A percentile compares a stretch with the other conserved stretches of the same genome.
Evolutionary conservation across 768 basidiomycete species (phyloP).

Genomic region (Podaxis sp.): DNA sequence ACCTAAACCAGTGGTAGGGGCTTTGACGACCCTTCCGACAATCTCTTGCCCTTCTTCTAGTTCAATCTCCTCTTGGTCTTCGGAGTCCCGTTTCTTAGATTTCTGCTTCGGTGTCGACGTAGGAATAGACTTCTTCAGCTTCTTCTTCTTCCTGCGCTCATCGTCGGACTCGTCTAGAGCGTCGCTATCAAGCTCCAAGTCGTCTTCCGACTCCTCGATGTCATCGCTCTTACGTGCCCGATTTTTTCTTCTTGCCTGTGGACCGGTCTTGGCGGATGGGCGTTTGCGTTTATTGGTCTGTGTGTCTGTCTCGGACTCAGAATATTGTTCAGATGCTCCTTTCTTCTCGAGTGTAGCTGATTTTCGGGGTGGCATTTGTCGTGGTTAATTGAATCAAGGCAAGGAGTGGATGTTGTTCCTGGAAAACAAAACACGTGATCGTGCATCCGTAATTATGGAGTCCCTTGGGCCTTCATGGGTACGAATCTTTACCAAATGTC

Average conservation of each 20-base stretch:
- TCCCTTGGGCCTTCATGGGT: too few species aligned
- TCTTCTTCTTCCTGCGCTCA: constrained; percentile 23
- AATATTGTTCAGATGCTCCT: background rate
- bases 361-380: background rate
- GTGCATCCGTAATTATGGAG: background rate
- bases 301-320: background rate
- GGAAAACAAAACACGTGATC: constrained; percentile 2
- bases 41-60: constrained; percentile 66
- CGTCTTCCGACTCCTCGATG: constrained; percentile 9
- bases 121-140: constrained; percentile 23
- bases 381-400: background rate
- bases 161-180: constrained; percentile 39
- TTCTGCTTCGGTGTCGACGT: constrained; percentile 4
- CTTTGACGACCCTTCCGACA: constrained; percentile 75
- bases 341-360: background rate
- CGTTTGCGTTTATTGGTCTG: constrained; percentile 5
- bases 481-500: too few species aligned
- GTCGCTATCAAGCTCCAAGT: constrained; percentile 38
- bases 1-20: constrained; percentile 84
- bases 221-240: constrained; percentile 5
- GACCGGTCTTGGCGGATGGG: background rate
- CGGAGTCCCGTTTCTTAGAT: constrained; percentile 23
- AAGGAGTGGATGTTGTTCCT: background rate
- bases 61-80: constrained; percentile 41
- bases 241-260: background rate